Base-by-base conservation (phyloP, 768 basidiomycete genomes). In the Chalciporus pseudorubinellus region DNA sequence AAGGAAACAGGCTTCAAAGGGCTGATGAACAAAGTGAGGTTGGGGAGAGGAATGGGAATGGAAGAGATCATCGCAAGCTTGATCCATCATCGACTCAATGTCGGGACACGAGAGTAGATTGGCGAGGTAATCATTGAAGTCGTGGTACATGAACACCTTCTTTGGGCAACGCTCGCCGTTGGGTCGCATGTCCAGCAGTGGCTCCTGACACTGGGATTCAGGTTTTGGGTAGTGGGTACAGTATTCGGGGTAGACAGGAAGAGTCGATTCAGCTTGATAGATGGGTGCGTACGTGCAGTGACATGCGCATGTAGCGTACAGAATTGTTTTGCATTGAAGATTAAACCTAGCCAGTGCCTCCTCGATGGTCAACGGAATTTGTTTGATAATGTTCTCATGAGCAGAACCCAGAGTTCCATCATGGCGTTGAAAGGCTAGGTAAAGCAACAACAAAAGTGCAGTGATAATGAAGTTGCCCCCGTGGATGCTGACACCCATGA, bases 1-100 rank as follows among this genome's bases (percentile, higher is more conserved):
- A 6, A 72, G 52, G 48, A 70, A 69, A 14, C 59, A 51, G 4
- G 61, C 66, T 31, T 70, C 58, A 3, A 48, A 52, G 1, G n/a
- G 12, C 9, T 39, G 16, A 18, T 50, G 38, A 44, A 46, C 1
- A 2, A 53, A 43, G 18, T 4, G 14, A 4, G 45, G 36, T 5
- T 41, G 22, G 6, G 13, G 20, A 28, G 41, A 1, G 34, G 26
- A 24, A 24, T 7, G 24, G 24, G 24, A 24, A 24, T 7, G 24
- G 24, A 7, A 24, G 24, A 24, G 24, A 24, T 42, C 12, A 11
- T 50, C 16, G 1, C 47, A 56, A n/a, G 49, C 4, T 3, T 29
- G 2, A 36, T 54, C 49, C 48, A 57, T 51, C 0, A 41, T 1
- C 1, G n/a, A 8, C 8, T 54, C 22, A 0, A 41, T 31, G 10